Base-by-base conservation (phyloP, 2,329 filamentous ascomycete species). In the Septoria petroselini region DNA sequence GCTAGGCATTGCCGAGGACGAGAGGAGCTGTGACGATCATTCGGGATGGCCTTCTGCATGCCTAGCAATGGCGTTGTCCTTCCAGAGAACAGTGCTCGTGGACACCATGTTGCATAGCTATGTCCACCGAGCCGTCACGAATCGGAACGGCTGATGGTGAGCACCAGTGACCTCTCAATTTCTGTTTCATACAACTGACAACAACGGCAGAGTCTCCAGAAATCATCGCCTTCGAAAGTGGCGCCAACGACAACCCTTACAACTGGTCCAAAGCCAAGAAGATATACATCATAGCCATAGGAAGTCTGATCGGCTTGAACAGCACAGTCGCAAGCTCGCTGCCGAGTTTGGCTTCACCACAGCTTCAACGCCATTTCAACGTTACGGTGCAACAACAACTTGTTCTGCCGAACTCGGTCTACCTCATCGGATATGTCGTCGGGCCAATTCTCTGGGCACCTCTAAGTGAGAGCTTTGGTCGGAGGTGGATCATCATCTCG, bases 271-370 rank as follows among this genome's bases (percentile, higher is more conserved):
- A 31, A 40, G 7, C 31, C 23, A 54, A 50, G 57, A 85, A 85
- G 60, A 53, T 66, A 1, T 63, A 69, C 18, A 73, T 84, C 7
- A 59, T 82, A 2, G 62, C 76, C 29, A 71, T 77, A 1, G 76
- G 76, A 1, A 79, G 80, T 69, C 63, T 77, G 57, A 73, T 75
- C 38, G 80, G 84, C 37, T 71, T 84, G 61, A 86, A 86, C 64
- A 81, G 77, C 19, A 85, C 82, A 7, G 77, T 86, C 69, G 78
- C 77, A 3, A 83, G 79, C 30, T 73, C 81, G 0, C 71, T 86
- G 2, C 80, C 82, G 0, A 80, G 80, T 51, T 82, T 83, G 65
- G 80, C 80, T 17, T 74, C 81, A 3, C 73, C 76, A 2, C 76
- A 73, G 47, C 82, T 86, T 43, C 71, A 76, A 3, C 61, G 65